These are phyloP conservation scores for Draba incana DNA, from an alignment of 345 rosid species.

Conservation along the genomic window DNA sequence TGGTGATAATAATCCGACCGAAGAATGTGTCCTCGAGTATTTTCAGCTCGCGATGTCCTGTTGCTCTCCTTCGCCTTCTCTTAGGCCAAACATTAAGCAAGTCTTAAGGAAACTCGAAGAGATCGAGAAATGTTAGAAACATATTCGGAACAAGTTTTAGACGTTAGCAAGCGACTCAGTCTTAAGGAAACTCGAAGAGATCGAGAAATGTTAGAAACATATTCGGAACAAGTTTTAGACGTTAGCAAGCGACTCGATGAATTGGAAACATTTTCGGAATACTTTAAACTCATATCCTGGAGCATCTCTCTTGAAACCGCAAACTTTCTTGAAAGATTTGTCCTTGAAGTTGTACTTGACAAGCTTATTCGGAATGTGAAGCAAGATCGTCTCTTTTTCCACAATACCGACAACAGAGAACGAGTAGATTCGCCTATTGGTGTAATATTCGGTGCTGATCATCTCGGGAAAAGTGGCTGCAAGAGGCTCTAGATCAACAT, in stretches of 20 bases:
- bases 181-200: constrained; percentile 70
- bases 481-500: constrained; percentile 41
- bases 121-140: constrained; percentile 48
- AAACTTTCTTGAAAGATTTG: constrained; percentile 39
- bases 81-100: constrained; percentile 72
- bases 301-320: constrained; percentile 7
- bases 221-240: constrained; percentile 1
- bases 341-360: constrained; percentile 40
- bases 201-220: constrained; percentile 41
- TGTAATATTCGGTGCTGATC: background rate
- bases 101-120: constrained; percentile 74
- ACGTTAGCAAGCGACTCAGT: constrained; percentile 44
- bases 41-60: constrained; percentile 86
- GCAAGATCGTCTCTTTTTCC: constrained; percentile 43
- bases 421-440: constrained; percentile 20
- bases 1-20: constrained; percentile 45
- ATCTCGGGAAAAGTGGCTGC: constrained; percentile 46
- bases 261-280: constrained; percentile 19
- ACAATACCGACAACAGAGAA: constrained; percentile 38
- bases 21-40: constrained; percentile 65
- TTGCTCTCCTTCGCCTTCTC: constrained; percentile 87
- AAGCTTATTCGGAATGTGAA: constrained; percentile 38
- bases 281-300: background rate
- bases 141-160: too few relatives aligned
- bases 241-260: constrained; percentile 30